Base-by-base conservation (phyloP, 306 rosid genomes). In the Rosa lucieae region DNA sequence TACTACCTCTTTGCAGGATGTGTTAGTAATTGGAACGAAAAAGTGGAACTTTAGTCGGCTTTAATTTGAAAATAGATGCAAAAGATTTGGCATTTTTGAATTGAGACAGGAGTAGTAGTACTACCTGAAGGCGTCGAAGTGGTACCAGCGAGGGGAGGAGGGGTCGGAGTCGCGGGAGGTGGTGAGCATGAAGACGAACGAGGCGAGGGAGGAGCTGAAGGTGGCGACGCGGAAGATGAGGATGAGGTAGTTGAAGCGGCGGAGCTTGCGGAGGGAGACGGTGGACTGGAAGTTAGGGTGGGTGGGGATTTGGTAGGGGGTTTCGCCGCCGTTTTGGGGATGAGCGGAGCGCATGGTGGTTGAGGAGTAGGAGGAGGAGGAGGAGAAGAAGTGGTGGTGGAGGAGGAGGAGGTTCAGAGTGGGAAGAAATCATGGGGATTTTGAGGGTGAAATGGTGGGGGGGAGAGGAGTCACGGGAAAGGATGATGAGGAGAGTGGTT, bases 61-160 rank as follows among this genome's bases (percentile, higher is more conserved):
- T 48, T 63, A 13, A 63, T 14, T 63, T 61, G 67, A 26, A 61
- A 61, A 61, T 6, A 0, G 2, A 11, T 8, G 5, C 0, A 1
- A 3, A 52, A 3, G 29, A 56, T n/a, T 58, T 58, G 10, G 20
- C 10, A 44, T 44, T 51, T 20, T 20, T 18, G 10, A 18, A 1
- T n/a, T 56, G 62, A 56, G 18, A 18, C 5, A 8, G 37, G 46
- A 17, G 21, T 2, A 2, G 21, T 2, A 2, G 1, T 1, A 8
- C 0, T 80, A 94, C 99, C 99, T 88, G 97, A 95, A 95, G 79
- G 99, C 87, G 77, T 95, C 99, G 82, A 84, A 92, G 75, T 90
- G 88, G 87, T 85, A 86, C 99, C 98, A 95, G 83, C 76, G 93
- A 59, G 93, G 97, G 48, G 89, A 88, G 80, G 83, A 85, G 43